Base-by-base conservation (phyloP, 129 eudicot species). In the Chrysanthemum lavandulifolium region DNA sequence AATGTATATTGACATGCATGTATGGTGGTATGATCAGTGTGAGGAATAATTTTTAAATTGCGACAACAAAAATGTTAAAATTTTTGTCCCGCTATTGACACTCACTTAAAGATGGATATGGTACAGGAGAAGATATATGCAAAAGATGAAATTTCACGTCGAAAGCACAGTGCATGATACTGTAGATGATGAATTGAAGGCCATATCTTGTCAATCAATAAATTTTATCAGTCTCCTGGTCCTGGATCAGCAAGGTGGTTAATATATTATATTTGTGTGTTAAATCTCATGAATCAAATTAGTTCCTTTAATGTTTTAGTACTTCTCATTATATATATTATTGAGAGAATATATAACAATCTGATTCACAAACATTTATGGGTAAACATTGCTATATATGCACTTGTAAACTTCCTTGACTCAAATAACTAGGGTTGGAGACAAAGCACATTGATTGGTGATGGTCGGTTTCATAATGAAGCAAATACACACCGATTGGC, bases 81-180 rank as follows among this genome's bases (percentile, higher is more conserved):
- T 14, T 64, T 63, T 63, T 53, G 40, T 43, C 31, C 31, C 31
- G 31, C 31, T 29, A 29, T 27, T 27, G 66, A 55, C 67, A 4
- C 45, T 71, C 72, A 54, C 72, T 25, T 71, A 40, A 72, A 72
- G 67, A 65, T 55, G 73, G 61, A 72, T 78, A 72, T 65, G 68
- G 73, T 48, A 71, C 78, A 78, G 55, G 68, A 65, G 55, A 9
- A 72, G 63, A 78, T 78, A 71, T 54, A 70, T 18, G 61, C 33
- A 72, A 78, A 78, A 78, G 82, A 78, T 72, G 82, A 65, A 78
- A 65, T 67, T 78, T 78, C 82, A 78, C 65, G 73, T 78, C 82
- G 63, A 72, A 65, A 65, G 68, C 47, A 78, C 82, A 78, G 82
- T 72, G 61, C 45, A 65, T 48, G 27, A 65, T 73, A 72, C 78